These are phyloP conservation scores for Thalassiosira exigua DNA, from an alignment of 352 stramenopile genomes.

Conservation along the genomic window DNA sequence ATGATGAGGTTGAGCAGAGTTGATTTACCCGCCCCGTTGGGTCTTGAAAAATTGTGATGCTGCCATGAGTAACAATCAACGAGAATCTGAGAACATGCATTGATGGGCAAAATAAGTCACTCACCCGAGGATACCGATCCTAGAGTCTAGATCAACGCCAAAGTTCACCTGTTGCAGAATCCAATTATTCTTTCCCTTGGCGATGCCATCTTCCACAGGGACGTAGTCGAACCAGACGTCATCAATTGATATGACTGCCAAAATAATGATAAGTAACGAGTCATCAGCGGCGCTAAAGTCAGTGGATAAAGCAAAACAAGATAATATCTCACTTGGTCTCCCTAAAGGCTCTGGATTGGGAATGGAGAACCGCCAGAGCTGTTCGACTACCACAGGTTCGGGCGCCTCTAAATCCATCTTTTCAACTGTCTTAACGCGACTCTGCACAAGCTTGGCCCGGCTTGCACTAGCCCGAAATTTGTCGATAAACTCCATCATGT, in stretches of 20 bases:
- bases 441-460: constrained; percentile 94
- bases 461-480: constrained; percentile 96
- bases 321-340: too few species aligned
- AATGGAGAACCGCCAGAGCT: constrained; percentile 94
- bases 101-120: too few species aligned
- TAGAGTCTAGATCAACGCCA: constrained; percentile 93
- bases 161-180: constrained; percentile 93
- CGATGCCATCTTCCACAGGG: constrained; percentile 45
- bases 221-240: constrained; percentile 86
- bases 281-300: too few species aligned
- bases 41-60: too few species aligned
- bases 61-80: too few species aligned
- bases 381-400: constrained; percentile 92
- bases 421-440: constrained; percentile 94
- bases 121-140: constrained; percentile 90
- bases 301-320: too few species aligned
- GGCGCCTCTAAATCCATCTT: constrained; percentile 89
- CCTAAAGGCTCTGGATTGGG: constrained; percentile 93
- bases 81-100: too few species aligned
- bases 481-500: constrained; percentile 98
- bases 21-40: too few species aligned
- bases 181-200: constrained; percentile 68
- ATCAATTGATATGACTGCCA: constrained; percentile 95
- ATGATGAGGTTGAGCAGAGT: too few species aligned
- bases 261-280: too few species aligned